A percentile compares a stretch with the other conserved stretches of the same genome.
Conservation (phyloP, 2,329 filamentous ascomycete species). For the Aspergillus novofumigatus region DNA sequence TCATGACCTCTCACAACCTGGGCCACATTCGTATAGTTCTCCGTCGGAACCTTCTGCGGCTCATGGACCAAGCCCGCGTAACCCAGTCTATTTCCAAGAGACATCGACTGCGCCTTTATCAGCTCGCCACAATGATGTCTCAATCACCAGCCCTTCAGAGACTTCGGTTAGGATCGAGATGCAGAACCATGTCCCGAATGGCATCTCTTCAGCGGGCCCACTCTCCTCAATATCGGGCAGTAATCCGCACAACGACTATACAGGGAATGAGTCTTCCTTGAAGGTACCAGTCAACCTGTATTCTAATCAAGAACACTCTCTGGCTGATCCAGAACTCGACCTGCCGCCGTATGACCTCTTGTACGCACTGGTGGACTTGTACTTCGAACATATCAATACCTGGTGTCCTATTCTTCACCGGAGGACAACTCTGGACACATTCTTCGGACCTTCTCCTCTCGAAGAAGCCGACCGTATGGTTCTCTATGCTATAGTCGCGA, state of each 20-base stretch:
- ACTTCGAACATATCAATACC: conserved; percentile 75
- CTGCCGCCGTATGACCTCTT: conserved; percentile 71
- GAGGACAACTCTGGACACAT: conserved; percentile 71
- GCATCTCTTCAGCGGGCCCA: conserved; percentile 17
- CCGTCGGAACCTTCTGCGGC: conserved; percentile 49
- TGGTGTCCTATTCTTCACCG: conserved; percentile 91
- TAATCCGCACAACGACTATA: conserved; percentile 30
- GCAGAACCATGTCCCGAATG: conserved; percentile 20
- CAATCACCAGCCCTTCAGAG: conserved; percentile 34
- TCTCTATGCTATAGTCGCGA: conserved; percentile 83
- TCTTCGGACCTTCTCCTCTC: conserved; percentile 72
- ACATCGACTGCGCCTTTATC: conserved; percentile 48
- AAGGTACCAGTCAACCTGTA: conserved; percentile 58
- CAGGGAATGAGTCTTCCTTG: conserved; percentile 48
- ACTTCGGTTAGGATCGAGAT: conserved; percentile 25
- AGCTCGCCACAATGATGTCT: conserved; percentile 46
- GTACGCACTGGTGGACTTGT: conserved; percentile 69
- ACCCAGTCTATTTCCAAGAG: conserved; percentile 60
- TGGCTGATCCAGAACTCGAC: conserved; percentile 56
- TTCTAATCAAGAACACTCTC: conserved; percentile 44
- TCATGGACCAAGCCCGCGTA: conserved; percentile 55
- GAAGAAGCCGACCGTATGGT: conserved; percentile 80
- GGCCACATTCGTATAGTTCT: conserved; percentile 38
- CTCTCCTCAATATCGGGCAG: conserved; percentile 23
- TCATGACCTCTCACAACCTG: conserved; percentile 23